A percentile compares a stretch with the other conserved stretches of the same genome.
phyloP scores from a whole-genome alignment of 73 alveolate genomes.

The Paramecium sonneborni region DNA sequence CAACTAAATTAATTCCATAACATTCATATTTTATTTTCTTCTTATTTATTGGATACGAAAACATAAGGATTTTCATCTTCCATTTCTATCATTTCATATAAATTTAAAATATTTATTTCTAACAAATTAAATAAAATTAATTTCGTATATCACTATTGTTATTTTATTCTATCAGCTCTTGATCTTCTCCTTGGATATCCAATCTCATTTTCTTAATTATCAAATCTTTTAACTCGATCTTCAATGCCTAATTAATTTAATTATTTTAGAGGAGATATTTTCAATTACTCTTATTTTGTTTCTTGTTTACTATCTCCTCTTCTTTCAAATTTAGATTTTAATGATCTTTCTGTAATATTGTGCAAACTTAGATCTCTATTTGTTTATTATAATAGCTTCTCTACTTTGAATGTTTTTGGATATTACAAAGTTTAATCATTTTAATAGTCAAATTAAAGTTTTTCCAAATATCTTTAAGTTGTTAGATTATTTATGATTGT shows the following conservation, averaged over 20 bases:
- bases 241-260: not conserved
- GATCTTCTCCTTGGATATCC: conserved; percentile 2
- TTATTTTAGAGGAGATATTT: not conserved
- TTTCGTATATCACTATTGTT: not conserved
- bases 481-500: not conserved
- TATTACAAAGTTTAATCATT: not conserved
- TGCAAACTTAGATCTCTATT: not conserved
- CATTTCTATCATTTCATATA: not conserved
- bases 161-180: conserved; percentile 31
- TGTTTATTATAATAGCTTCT: not conserved
- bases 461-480: conserved; percentile 21
- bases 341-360: not conserved
- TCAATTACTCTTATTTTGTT: not conserved
- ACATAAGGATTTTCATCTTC: not conserved
- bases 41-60: not conserved
- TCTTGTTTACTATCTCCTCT: not conserved
- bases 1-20: not conserved
- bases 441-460: not conserved
- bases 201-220: not conserved
- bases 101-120: not conserved
- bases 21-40: no score
- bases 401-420: conserved; percentile 15
- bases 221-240: conserved; percentile 32
- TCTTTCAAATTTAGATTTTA: not conserved
- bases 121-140: not conserved